These are phyloP conservation scores for Apiospora arundinis DNA, from an alignment of 2,329 filamentous ascomycete species.

Conservation along the genomic window DNA sequence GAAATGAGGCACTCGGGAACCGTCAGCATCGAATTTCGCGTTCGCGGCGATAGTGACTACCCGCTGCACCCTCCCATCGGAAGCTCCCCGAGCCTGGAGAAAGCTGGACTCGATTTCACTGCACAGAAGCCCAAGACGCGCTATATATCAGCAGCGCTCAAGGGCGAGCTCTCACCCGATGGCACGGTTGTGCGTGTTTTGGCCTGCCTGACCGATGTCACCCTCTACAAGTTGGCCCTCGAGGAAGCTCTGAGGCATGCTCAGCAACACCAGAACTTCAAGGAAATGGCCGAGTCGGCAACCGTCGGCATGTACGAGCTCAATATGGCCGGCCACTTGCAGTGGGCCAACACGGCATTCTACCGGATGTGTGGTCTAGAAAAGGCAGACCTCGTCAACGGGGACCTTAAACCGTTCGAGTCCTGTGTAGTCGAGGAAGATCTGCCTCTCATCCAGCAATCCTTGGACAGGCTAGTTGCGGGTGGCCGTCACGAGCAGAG, in stretches of 20 bases:
- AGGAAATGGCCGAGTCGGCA: conserved; percentile 60
- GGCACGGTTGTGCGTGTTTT: conserved; percentile 53
- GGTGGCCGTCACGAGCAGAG: conserved; percentile 37
- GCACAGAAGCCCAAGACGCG: conserved; percentile 42
- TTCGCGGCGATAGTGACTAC: conserved; percentile 37
- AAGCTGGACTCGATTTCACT: conserved; percentile 42
- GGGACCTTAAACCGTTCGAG: conserved; percentile 51
- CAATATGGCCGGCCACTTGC: conserved; percentile 54
- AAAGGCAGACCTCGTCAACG: conserved; percentile 45
- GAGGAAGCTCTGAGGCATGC: conserved; percentile 56
- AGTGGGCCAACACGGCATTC: conserved; percentile 60
- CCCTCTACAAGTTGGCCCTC: conserved; percentile 54
- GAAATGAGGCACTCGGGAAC: conserved; percentile 46
- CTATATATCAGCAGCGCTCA: conserved; percentile 54
- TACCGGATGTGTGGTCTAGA: conserved; percentile 58
- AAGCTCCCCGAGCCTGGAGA: conserved; percentile 46
- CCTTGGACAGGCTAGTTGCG: conserved; percentile 46
- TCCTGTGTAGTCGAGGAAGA: conserved; percentile 54
- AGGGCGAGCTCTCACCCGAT: conserved; percentile 51
- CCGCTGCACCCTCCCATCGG: conserved; percentile 37
- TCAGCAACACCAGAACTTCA: conserved; percentile 59
- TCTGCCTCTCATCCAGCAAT: conserved; percentile 45
- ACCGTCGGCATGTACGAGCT: conserved; percentile 63
- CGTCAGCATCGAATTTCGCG: conserved; percentile 55
- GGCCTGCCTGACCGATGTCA: conserved; percentile 59